A percentile compares a stretch with the other conserved stretches of the same genome.
Evolutionary conservation across 2,329 filamentous ascomycete genomes (phyloP).

Genomic region (Fusarium torreyae): DNA sequence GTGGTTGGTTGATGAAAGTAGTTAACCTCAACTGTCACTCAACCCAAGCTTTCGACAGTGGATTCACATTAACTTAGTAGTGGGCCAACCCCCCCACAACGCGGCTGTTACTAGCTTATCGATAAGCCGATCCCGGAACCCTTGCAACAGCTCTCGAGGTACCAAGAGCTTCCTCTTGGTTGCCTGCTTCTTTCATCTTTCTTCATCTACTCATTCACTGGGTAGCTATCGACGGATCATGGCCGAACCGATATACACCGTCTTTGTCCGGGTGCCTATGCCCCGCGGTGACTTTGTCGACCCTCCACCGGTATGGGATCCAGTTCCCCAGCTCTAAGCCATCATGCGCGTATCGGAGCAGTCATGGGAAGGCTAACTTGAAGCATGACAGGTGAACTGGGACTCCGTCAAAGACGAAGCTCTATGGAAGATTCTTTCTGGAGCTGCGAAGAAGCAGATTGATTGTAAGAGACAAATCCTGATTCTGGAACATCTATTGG

Average conservation of each 20-base stretch:
- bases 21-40: neutral
- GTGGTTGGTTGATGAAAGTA: no score
- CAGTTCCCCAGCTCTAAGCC: constrained; percentile 19
- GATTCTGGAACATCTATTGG: constrained; percentile 8
- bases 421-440: constrained; percentile 91
- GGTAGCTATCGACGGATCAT: constrained; percentile 51
- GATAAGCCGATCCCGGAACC: constrained; percentile 46
- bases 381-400: constrained; percentile 81
- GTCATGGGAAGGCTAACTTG: constrained; percentile 44
- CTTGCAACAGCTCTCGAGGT: constrained; percentile 37
- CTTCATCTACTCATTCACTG: constrained; percentile 32
- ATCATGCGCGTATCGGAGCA: constrained; percentile 38
- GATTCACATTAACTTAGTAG: neutral
- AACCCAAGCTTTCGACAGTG: constrained; percentile 1
- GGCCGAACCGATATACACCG: constrained; percentile 75
- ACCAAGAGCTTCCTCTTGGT: constrained; percentile 36
- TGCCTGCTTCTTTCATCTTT: constrained; percentile 34
- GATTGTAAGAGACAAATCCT: constrained; percentile 75
- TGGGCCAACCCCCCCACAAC: constrained; percentile 22
- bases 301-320: constrained; percentile 79
- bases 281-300: constrained; percentile 90
- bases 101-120: constrained; percentile 43
- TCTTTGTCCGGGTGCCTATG: constrained; percentile 92
- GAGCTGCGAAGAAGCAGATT: constrained; percentile 84
- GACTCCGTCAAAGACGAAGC: constrained; percentile 87